phyloP scores from a whole-genome alignment of 2,329 filamentous ascomycete genomes.

The Fonsecaea multimorphosa region DNA sequence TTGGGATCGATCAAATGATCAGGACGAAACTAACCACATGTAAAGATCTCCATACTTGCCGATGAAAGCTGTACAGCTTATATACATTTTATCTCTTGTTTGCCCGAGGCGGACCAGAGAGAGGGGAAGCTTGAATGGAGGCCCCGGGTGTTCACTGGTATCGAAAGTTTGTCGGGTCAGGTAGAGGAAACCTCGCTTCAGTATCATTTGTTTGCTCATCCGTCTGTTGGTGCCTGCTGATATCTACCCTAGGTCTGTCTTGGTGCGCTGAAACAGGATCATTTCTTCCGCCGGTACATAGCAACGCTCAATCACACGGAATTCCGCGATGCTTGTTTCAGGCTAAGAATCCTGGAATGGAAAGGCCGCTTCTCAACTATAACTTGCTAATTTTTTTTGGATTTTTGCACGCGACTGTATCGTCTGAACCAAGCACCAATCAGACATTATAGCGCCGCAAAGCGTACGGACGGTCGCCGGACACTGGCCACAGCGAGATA shows the following conservation, averaged over 20 bases:
- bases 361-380: neutral
- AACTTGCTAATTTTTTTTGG: too few relatives aligned
- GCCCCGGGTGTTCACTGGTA: neutral
- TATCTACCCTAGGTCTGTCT: neutral
- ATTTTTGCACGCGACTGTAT: too few relatives aligned
- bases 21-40: neutral
- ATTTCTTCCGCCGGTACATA: neutral
- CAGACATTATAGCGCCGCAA: slow-evolving; percentile 15
- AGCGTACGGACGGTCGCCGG: neutral
- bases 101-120: neutral
- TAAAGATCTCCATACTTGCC: neutral
- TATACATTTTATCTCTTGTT: neutral
- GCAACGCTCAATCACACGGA: slow-evolving; percentile 20
- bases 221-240: neutral
- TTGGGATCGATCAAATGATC: neutral
- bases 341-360: neutral
- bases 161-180: neutral
- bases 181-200: slow-evolving; percentile 2
- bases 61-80: neutral
- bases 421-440: slow-evolving; percentile 13
- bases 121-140: neutral
- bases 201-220: neutral
- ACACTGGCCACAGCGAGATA: neutral
- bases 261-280: neutral
- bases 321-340: slow-evolving; percentile 19